phyloP scores from a whole-genome alignment of 768 basidiomycete species.

The Hysterangium stoloniferum region DNA sequence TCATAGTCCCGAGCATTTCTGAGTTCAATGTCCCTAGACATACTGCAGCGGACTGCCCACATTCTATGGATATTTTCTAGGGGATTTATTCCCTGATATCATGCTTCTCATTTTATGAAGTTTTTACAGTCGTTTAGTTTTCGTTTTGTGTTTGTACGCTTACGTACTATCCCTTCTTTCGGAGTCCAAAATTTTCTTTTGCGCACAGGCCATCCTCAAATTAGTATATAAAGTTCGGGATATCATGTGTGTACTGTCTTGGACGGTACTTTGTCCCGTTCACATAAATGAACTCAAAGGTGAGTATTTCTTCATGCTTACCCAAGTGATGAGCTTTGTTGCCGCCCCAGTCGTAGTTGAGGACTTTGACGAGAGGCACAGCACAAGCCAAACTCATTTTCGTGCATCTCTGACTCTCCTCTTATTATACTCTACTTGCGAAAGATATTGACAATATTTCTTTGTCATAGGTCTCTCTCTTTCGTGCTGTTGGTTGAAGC shows the following conservation, averaged over 20 bases:
- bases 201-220: neutral
- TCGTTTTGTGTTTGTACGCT: constrained; percentile 3
- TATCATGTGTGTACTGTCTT: neutral
- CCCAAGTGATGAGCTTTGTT: constrained; percentile 48
- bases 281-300: constrained; percentile 12
- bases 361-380: constrained; percentile 57
- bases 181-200: constrained; percentile 2
- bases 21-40: constrained; percentile 28
- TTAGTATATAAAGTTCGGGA: neutral
- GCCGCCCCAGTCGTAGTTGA: constrained; percentile 71
- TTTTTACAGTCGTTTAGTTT: neutral
- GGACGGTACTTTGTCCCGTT: too few species aligned
- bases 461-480: too few species aligned
- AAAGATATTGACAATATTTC: constrained; percentile 4
- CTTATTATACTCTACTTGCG: neutral
- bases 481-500: too few species aligned
- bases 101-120: neutral
- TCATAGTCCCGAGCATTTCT: too few species aligned
- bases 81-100: neutral
- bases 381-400: constrained; percentile 52
- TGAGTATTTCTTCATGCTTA: constrained; percentile 22
- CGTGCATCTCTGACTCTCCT: constrained; percentile 51
- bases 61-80: constrained; percentile 82
- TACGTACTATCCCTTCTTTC: neutral
- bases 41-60: constrained; percentile 67